phyloP scores from a whole-genome alignment of 1,284 basidiomycete genomes.

The Sporisorium reilianum region DNA sequence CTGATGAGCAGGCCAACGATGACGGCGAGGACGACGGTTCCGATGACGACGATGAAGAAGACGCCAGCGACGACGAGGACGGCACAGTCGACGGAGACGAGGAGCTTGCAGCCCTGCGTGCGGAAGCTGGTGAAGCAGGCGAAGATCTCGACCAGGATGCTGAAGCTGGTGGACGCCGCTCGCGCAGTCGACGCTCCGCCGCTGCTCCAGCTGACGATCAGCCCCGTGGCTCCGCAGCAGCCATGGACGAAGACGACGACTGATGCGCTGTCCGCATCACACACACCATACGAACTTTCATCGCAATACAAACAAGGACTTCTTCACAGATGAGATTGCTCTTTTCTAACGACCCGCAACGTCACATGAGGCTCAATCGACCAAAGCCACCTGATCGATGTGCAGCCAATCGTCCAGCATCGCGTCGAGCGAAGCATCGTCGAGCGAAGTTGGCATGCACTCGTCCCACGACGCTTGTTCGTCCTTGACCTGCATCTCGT shows the following conservation, averaged over 20 bases:
- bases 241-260: slow-evolving; percentile 38
- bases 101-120: slow-evolving; percentile 59
- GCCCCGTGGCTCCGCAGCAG: background rate
- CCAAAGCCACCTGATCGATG: background rate
- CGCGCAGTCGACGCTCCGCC: slow-evolving; percentile 28
- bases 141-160: slow-evolving; percentile 39
- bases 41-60: slow-evolving; percentile 39
- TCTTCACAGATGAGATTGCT: background rate
- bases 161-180: slow-evolving; percentile 24
- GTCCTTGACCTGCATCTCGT: background rate
- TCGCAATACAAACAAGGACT: slow-evolving; percentile 3
- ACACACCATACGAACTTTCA: background rate
- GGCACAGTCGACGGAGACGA: slow-evolving; percentile 58
- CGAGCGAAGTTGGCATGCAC: slow-evolving; percentile 20
- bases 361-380: background rate
- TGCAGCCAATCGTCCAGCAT: slow-evolving; percentile 10
- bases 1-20: slow-evolving; percentile 20
- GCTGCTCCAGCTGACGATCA: slow-evolving; percentile 5
- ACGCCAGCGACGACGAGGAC: slow-evolving; percentile 51
- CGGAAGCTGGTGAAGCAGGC: slow-evolving; percentile 51
- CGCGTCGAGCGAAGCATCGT: slow-evolving; percentile 12
- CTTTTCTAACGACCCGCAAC: background rate
- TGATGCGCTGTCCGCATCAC: background rate
- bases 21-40: slow-evolving; percentile 33
- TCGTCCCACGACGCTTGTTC: slow-evolving; percentile 15